Percentiles rank a stretch among this genome's conserved stretches.
phyloP scores from a whole-genome alignment of 176 grass and related monocot genomes.

The Melocanna baccifera region DNA sequence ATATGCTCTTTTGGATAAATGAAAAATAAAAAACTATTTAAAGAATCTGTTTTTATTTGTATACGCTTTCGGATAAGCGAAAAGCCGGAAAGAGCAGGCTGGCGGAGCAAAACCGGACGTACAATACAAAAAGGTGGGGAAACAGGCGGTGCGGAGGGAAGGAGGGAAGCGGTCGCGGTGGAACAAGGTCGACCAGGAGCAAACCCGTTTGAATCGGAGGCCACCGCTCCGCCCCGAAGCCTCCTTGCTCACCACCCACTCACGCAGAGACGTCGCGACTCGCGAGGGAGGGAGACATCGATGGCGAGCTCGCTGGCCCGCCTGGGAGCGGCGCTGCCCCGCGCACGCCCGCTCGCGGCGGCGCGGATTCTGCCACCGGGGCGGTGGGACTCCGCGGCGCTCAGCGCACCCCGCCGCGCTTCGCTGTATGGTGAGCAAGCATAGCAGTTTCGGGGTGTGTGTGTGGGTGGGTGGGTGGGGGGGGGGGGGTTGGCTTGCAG shows the following conservation, averaged over 20 bases:
- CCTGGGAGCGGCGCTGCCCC: constrained; percentile 41
- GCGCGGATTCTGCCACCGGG: neutral
- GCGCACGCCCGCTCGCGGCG: constrained; percentile 16
- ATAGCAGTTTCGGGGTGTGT: neutral
- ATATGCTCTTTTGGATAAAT: too few relatives aligned
- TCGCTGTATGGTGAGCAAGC: constrained; percentile 29
- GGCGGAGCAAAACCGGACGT: too few relatives aligned
- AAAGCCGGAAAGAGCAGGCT: too few relatives aligned
- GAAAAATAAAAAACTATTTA: too few relatives aligned
- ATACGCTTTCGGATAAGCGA: too few relatives aligned
- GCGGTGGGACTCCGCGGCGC: constrained; percentile 17
- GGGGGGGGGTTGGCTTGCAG: too few relatives aligned
- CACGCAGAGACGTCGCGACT: neutral
- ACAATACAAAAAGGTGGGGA: too few relatives aligned
- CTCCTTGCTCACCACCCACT: neutral
- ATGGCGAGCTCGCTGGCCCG: constrained; percentile 51
- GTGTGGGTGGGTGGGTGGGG: too few relatives aligned
- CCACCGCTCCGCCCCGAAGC: constrained; percentile 23
- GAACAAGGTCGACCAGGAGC: constrained; percentile 15
- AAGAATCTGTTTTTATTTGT: too few relatives aligned
- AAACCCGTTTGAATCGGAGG: constrained; percentile 10
- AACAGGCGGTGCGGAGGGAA: too few relatives aligned
- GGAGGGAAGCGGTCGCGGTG: neutral
- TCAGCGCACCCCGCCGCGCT: neutral
- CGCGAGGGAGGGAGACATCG: neutral